Conservation (phyloP, 192 early-diverging fungal genomes). For the Coemansia sp. region DNA sequence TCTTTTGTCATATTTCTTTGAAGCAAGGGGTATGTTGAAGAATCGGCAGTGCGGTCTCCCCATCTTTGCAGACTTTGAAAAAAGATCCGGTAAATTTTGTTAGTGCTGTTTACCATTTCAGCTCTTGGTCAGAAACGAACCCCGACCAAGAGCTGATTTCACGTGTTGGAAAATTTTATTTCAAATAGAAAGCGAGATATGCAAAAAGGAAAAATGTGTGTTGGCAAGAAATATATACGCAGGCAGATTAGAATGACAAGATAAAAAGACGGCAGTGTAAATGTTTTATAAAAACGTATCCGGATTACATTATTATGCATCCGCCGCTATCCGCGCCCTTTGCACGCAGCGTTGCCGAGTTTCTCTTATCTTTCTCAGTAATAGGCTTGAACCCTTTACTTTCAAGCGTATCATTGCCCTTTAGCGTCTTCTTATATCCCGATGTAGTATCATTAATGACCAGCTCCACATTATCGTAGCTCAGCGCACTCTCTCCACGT, state of each 20-base stretch:
- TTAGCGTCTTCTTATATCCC: not conserved
- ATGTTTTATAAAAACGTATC: not conserved
- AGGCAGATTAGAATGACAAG: no score
- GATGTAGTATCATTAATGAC: not conserved
- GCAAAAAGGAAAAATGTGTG: no score
- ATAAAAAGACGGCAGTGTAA: not conserved
- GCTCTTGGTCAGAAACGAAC: not conserved
- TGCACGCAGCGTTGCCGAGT: not conserved
- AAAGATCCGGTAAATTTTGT: not conserved
- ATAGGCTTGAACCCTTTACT: slow-evolving; percentile 2
- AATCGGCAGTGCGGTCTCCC: not conserved
- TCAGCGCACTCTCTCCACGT: not conserved
- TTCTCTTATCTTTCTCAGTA: not conserved
- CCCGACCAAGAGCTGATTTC: not conserved
- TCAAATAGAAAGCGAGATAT: no score
- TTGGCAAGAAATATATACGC: not conserved
- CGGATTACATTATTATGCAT: slow-evolving; percentile 1
- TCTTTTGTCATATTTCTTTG: not conserved
- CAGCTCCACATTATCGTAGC: not conserved
- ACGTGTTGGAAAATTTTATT: no score
- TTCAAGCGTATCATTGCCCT: not conserved
- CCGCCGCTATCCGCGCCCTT: not conserved
- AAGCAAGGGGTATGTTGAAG: not conserved
- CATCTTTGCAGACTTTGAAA: not conserved
- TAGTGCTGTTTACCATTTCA: not conserved